phyloP scores from a whole-genome alignment of 73 alveolate genomes.

The Paramecium bursaria region DNA sequence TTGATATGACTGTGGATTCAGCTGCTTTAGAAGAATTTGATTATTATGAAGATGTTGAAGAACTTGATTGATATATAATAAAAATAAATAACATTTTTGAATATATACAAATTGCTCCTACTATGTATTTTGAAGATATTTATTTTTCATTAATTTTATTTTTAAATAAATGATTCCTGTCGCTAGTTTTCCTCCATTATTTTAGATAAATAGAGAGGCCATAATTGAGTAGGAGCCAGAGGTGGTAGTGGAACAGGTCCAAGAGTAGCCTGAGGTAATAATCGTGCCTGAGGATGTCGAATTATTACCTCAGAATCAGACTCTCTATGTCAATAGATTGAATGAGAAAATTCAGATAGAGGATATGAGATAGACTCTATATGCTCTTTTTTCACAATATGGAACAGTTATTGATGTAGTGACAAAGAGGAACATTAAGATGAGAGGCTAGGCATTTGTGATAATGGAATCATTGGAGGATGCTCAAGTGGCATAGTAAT shows the following conservation, averaged over 20 bases:
- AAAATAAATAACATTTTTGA: too few species aligned
- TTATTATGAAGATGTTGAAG: slow-evolving; percentile 66
- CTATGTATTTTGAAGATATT: background rate
- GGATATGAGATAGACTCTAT: slow-evolving; percentile 86
- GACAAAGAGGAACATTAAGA: slow-evolving; percentile 80
- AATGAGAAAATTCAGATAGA: slow-evolving; percentile 88
- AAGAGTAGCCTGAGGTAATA: background rate
- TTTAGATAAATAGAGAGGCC: slow-evolving; percentile 47
- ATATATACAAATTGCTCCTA: too few species aligned
- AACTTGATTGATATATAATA: slow-evolving; percentile 24
- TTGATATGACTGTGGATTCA: slow-evolving; percentile 69
- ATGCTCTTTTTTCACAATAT: slow-evolving; percentile 83
- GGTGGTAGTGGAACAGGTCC: slow-evolving; percentile 5
- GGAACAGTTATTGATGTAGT: slow-evolving; percentile 91
- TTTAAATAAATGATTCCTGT: background rate
- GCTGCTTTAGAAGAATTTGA: slow-evolving; percentile 69
- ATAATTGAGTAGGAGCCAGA: slow-evolving; percentile 11
- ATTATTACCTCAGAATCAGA: slow-evolving; percentile 73
- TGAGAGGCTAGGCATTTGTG: slow-evolving; percentile 96
- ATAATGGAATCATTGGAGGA: slow-evolving; percentile 84
- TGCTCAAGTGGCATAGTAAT: slow-evolving; percentile 69
- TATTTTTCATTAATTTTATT: slow-evolving; percentile 4
- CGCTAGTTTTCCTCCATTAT: slow-evolving; percentile 22
- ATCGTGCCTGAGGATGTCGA: slow-evolving; percentile 29
- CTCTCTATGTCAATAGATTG: slow-evolving; percentile 90